These are phyloP conservation scores for Begonia masoniana DNA, from an alignment of 306 rosid species.

Conservation along the genomic window DNA sequence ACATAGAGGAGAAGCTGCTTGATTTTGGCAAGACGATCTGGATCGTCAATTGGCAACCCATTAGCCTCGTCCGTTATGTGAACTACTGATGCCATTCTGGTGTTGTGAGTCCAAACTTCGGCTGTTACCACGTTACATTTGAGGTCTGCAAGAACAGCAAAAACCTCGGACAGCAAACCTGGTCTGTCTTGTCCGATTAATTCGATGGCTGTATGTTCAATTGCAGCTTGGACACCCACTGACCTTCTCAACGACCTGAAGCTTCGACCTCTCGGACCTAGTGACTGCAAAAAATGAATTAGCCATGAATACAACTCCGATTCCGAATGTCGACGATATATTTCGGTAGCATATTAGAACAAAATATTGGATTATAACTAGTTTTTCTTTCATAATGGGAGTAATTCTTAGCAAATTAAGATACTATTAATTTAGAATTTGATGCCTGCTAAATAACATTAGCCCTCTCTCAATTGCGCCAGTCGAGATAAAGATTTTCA, in stretches of 20 bases:
- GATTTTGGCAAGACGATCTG: slow-evolving; percentile 51
- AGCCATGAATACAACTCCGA: slow-evolving; percentile 5
- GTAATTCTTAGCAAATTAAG: too few species aligned
- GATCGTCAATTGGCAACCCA: slow-evolving; percentile 43
- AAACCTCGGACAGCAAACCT: slow-evolving; percentile 90
- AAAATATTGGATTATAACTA: too few species aligned
- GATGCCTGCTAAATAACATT: too few species aligned
- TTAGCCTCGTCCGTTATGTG: slow-evolving; percentile 58
- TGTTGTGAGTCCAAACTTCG: slow-evolving; percentile 97
- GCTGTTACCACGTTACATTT: slow-evolving; percentile 95
- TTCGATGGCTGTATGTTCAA: slow-evolving; percentile 71
- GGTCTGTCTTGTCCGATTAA: slow-evolving; percentile 89
- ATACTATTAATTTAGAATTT: too few species aligned
- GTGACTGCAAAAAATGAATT: slow-evolving; percentile 37
- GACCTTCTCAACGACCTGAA: slow-evolving; percentile 77
- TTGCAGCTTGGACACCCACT: slow-evolving; percentile 78
- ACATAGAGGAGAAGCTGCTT: slow-evolving; percentile 69
- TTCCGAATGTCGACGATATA: background rate
- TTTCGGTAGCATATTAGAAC: background rate
- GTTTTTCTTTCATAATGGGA: too few species aligned
- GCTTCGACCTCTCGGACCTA: slow-evolving; percentile 67
- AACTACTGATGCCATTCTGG: slow-evolving; percentile 94
- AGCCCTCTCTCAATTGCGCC: too few species aligned
- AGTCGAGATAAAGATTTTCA: background rate
- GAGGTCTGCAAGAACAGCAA: slow-evolving; percentile 87